These are phyloP conservation scores for Basipetospora chlamydospora DNA, from an alignment of 2,329 filamentous ascomycete genomes.

Conservation along the genomic window DNA sequence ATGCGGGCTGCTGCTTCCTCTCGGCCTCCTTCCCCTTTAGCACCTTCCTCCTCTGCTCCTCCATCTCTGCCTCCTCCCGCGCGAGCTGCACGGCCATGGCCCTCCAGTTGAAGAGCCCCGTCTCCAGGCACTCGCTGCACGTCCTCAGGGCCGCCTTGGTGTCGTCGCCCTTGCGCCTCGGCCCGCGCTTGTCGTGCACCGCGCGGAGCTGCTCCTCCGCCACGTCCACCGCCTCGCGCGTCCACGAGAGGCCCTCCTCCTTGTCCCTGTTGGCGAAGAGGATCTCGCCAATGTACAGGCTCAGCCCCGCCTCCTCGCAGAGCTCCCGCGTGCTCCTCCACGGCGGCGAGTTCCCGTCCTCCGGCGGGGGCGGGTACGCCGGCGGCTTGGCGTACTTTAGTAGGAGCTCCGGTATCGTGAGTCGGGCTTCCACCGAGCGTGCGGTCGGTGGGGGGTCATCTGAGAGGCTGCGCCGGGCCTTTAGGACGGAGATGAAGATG, in stretches of 20 bases:
- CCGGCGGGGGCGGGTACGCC: slow-evolving; percentile 54
- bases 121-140: slow-evolving; percentile 63
- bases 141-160: slow-evolving; percentile 26
- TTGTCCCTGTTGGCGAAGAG: slow-evolving; percentile 50
- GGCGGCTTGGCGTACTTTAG: slow-evolving; percentile 26
- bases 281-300: slow-evolving; percentile 88
- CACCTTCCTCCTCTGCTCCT: too few species aligned
- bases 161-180: slow-evolving; percentile 2
- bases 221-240: slow-evolving; percentile 69
- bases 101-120: slow-evolving; percentile 69
- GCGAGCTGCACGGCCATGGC: slow-evolving; percentile 60
- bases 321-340: slow-evolving; percentile 47
- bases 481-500: slow-evolving; percentile 71
- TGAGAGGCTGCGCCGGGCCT: slow-evolving; percentile 53
- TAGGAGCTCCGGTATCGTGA: slow-evolving; percentile 4
- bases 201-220: slow-evolving; percentile 53
- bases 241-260: slow-evolving; percentile 75
- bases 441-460: slow-evolving; percentile 15
- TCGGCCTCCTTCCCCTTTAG: too few species aligned
- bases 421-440: slow-evolving; percentile 3
- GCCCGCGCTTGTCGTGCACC: slow-evolving; percentile 14
- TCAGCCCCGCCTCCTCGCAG: slow-evolving; percentile 76
- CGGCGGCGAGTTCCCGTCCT: slow-evolving; percentile 55
- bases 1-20: slow-evolving; percentile 9
- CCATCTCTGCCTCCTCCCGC: slow-evolving; percentile 28